These are phyloP conservation scores for Pyricularia grisea DNA, from an alignment of 2,329 filamentous ascomycete species.

Conservation along the genomic window DNA sequence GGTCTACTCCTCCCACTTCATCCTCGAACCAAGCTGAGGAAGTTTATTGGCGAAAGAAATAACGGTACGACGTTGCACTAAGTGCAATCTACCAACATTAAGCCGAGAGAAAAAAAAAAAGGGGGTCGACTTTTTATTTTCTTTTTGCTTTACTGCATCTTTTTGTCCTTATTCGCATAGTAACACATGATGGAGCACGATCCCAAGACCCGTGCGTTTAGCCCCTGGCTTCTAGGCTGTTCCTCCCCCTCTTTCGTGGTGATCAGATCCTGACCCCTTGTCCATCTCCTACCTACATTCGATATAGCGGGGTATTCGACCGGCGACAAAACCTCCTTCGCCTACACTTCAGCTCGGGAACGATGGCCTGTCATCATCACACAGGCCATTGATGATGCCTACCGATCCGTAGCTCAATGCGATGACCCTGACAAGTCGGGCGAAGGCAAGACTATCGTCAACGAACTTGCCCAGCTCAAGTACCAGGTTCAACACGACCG, in stretches of 20 bases:
- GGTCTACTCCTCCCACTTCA: not conserved
- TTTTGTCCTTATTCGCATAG: not conserved
- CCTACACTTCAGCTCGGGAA: slow-evolving; percentile 71
- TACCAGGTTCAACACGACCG: slow-evolving; percentile 93
- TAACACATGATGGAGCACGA: slow-evolving; percentile 57
- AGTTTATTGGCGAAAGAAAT: not conserved
- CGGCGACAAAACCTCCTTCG: slow-evolving; percentile 77
- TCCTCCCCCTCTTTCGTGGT: not conserved
- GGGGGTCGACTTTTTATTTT: not conserved
- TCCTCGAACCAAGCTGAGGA: not conserved
- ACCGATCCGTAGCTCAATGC: slow-evolving; percentile 55
- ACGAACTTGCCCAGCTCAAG: slow-evolving; percentile 72
- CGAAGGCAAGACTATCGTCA: slow-evolving; percentile 82
- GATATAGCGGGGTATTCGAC: slow-evolving; percentile 66
- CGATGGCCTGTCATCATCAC: slow-evolving; percentile 95
- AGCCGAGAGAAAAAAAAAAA: not conserved
- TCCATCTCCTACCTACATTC: not conserved
- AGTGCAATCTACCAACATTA: too few species aligned
- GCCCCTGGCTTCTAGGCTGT: not conserved
- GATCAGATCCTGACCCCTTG: not conserved
- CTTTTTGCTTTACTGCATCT: not conserved
- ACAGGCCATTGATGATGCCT: slow-evolving; percentile 87
- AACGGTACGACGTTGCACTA: not conserved
- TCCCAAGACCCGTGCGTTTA: slow-evolving; percentile 57
- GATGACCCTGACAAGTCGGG: slow-evolving; percentile 54